phyloP scores from a whole-genome alignment of 2,329 filamentous ascomycete genomes.

The Phaeophleospora eucalypticola region DNA sequence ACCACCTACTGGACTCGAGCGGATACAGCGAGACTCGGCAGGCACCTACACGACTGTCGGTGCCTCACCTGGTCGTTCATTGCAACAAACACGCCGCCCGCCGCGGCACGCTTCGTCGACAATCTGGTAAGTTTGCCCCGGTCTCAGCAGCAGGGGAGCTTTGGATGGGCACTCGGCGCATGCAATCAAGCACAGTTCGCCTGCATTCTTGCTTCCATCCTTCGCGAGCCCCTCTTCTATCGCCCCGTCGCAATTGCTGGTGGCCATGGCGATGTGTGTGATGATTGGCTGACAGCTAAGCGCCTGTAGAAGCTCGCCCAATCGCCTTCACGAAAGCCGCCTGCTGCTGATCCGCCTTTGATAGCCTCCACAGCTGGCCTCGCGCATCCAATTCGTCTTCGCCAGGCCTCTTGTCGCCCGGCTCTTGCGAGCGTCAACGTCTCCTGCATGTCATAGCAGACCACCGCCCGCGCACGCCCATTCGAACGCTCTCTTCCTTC shows the following conservation, averaged over 20 bases:
- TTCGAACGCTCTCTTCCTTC: conserved; percentile 10
- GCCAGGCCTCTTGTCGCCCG: conserved; percentile 8
- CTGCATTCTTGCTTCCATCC: not conserved
- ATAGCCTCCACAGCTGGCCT: conserved; percentile 17
- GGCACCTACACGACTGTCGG: not conserved
- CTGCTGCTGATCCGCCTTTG: conserved; percentile 9
- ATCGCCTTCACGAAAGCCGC: conserved; percentile 13
- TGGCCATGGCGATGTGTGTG: conserved; percentile 18
- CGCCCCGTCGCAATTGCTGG: conserved; percentile 16
- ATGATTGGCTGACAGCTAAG: conserved; percentile 18
- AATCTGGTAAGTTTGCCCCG: conserved; percentile 11
- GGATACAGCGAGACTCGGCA: not conserved
- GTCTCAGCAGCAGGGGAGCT: conserved; percentile 6
- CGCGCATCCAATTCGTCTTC: conserved; percentile 9
- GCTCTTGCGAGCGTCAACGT: conserved; percentile 8
- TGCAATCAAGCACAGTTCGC: no score
- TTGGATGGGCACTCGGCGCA: no score
- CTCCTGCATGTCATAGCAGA: conserved; percentile 12
- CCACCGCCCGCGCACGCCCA: conserved; percentile 8
- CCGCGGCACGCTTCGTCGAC: conserved; percentile 2
- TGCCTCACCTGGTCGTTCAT: not conserved
- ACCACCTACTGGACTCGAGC: no score
- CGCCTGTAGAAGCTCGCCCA: conserved; percentile 6
- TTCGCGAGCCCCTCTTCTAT: conserved; percentile 2
- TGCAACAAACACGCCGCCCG: not conserved